Evolutionary conservation across 2,329 filamentous ascomycete species (phyloP).

Genomic region (Alternaria angustiovoidea): DNA sequence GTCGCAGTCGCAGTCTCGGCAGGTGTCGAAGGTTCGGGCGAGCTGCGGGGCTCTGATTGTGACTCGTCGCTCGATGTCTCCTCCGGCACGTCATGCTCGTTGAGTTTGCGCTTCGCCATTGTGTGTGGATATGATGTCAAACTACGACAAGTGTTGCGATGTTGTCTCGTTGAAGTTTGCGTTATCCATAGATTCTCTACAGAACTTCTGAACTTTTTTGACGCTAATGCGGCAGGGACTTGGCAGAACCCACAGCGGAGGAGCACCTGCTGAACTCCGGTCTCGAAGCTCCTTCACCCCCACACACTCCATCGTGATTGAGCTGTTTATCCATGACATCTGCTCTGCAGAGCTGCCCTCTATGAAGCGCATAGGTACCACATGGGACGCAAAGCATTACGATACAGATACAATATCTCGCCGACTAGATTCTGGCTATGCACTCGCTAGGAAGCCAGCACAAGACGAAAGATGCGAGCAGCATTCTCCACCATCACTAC

Average conservation of each 20-base stretch:
- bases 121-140: background rate
- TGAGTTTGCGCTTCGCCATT: constrained; percentile 58
- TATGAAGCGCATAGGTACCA: background rate
- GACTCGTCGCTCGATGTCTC: constrained; percentile 33
- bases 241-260: constrained; percentile 24
- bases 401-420: background rate
- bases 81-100: constrained; percentile 58
- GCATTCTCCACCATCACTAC: background rate
- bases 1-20: background rate
- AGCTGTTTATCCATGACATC: background rate
- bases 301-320: background rate
- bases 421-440: background rate
- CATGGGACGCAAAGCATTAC: fast-evolving
- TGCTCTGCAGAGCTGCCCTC: background rate
- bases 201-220: constrained; percentile 29
- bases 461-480: background rate
- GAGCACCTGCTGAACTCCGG: background rate
- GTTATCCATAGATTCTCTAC: constrained; percentile 4
- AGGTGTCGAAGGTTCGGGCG: constrained; percentile 6
- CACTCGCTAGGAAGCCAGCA: background rate
- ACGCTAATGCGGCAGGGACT: constrained; percentile 18
- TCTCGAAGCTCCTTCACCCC: background rate
- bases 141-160: background rate
- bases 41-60: constrained; percentile 24
- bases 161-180: constrained; percentile 10